Base-by-base conservation (phyloP, 176 grass and related monocot species). In the Ensete ventricosum region DNA sequence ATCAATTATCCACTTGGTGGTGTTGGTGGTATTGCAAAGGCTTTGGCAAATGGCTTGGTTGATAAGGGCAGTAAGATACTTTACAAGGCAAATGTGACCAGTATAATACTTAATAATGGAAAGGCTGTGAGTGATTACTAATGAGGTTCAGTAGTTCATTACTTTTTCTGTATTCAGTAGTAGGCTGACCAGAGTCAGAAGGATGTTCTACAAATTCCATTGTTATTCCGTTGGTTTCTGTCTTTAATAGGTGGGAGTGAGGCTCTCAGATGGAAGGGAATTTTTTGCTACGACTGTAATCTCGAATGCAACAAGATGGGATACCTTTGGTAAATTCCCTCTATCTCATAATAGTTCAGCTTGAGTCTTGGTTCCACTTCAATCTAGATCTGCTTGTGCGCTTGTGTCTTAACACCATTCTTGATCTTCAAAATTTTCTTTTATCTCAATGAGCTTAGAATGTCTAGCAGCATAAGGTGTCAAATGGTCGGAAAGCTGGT, bases 251-350 rank as follows among this genome's bases (percentile, higher is more conserved):
- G 87, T 92, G 67, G 93, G 93, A 68, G 90, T 92, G 60, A 83
- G 74, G 67, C 83, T 96, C 65, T 92, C 93, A 82, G 84, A 88
- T 83, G 87, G 90, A 77, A 90, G 89, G 71, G 83, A 96, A 54
- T 92, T 89, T 62, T 92, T 92, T 90, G 85, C 89, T 73, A 86
- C 19, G 82, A 93, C 90, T 21, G 85, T 97, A 69, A 97, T 97
- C 86, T 97, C 90, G 60, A 97, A 97, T 90, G 93, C 93, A 29
- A 97, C 93, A 9, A 90, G 93, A 97, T 97, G 93, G 93, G 93
- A 97, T 80, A 97, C 93, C 6, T 97, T 97, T 78, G 93, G 93
- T 97, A 92, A 84, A 78, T 50, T 11, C n/a, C 20, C 57, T 62
- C 21, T 72, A 17, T 23, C 11, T 9, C 19, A 52, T 14, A 55